Percentiles rank a stretch among this genome's conserved stretches.
Conservation (phyloP, 2,329 filamentous ascomycete species). For the Colletotrichum phormii region DNA sequence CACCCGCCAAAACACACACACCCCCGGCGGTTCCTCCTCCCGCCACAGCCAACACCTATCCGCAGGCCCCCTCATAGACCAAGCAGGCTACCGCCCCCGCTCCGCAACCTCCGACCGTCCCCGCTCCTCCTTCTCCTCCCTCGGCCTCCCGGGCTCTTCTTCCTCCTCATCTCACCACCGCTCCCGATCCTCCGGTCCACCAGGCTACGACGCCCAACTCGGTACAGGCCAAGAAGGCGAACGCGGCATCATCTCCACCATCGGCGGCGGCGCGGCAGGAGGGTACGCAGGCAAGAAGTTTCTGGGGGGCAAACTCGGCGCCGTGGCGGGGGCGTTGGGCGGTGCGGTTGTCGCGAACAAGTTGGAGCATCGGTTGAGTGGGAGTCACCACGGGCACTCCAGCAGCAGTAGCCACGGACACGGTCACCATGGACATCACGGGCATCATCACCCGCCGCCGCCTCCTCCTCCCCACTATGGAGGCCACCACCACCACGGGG, state of each 20-base stretch:
- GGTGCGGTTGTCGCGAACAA: constrained; percentile 68
- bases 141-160: constrained; percentile 4
- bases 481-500: constrained; percentile 23
- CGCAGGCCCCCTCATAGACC: constrained; percentile 7
- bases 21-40: constrained; percentile 11
- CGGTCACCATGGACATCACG: background rate
- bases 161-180: constrained; percentile 17
- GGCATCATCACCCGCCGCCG: background rate
- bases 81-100: constrained; percentile 23
- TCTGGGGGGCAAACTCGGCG: constrained; percentile 64
- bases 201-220: constrained; percentile 34
- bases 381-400: constrained; percentile 29
- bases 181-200: constrained; percentile 20
- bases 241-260: constrained; percentile 64
- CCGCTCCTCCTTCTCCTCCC: constrained; percentile 14
- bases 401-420: constrained; percentile 34
- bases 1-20: constrained; percentile 32
- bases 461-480: background rate
- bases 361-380: constrained; percentile 57
- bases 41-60: constrained; percentile 9
- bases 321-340: constrained; percentile 62
- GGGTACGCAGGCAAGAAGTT: constrained; percentile 66
- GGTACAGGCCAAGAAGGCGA: constrained; percentile 55
- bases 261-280: constrained; percentile 64
- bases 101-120: constrained; percentile 28